A percentile compares a stretch with the other conserved stretches of the same genome.
Evolutionary conservation across 257 asterid species (phyloP).

Genomic region (Penstemon eatonii): DNA sequence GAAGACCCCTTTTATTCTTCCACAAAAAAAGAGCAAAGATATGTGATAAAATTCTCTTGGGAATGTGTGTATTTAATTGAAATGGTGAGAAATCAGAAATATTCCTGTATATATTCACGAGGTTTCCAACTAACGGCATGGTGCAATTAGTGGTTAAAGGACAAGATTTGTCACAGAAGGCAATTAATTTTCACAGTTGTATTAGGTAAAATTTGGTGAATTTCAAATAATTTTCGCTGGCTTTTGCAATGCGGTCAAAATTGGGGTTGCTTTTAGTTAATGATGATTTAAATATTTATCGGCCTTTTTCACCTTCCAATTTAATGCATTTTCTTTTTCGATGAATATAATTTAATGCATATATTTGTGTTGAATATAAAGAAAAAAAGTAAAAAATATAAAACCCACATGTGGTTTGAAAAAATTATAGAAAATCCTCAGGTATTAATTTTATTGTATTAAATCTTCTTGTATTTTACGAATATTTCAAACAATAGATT

Average conservation of each 20-base stretch:
- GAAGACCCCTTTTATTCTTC: background rate
- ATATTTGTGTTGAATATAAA: too few relatives aligned
- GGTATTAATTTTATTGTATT: too few relatives aligned
- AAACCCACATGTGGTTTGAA: too few relatives aligned
- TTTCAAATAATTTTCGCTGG: conserved; percentile 22
- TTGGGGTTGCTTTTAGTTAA: conserved; percentile 13
- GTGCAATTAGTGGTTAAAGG: conserved; percentile 41
- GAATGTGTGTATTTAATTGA: conserved; percentile 14
- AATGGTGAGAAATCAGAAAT: conserved; percentile 21
- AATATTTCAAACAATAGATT: too few relatives aligned
- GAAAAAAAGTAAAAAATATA: too few relatives aligned
- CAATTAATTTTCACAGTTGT: conserved; percentile 42
- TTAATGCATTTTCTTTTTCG: too few relatives aligned
- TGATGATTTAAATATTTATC: background rate
- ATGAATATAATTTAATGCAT: too few relatives aligned
- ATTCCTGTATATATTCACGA: conserved; percentile 32
- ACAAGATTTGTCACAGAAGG: conserved; percentile 27
- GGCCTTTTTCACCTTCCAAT: background rate
- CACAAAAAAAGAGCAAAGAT: background rate
- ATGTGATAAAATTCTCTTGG: background rate
- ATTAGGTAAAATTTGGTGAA: background rate
- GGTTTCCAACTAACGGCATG: conserved; percentile 28
- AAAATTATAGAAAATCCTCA: too few relatives aligned
- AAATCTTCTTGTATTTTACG: too few relatives aligned
- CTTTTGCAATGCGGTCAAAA: conserved; percentile 25